phyloP scores from a whole-genome alignment of 2,329 filamentous ascomycete species.

The Clarireedia homoeocarpa region DNA sequence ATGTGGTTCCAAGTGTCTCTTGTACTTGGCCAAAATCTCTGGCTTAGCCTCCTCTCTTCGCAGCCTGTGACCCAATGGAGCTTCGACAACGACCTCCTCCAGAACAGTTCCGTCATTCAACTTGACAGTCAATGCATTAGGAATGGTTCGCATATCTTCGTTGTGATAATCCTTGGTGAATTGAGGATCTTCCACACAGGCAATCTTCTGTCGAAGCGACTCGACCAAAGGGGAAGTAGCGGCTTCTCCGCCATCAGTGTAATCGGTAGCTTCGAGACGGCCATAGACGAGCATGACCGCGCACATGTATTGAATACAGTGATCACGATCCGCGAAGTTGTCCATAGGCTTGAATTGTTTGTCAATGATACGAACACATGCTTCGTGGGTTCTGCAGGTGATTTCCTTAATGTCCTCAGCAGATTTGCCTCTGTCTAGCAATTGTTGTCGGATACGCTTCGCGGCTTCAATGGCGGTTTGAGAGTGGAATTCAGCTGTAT shows the following conservation, averaged over 20 bases:
- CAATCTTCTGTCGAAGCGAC: slow-evolving; percentile 85
- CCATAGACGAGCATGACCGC: slow-evolving; percentile 93
- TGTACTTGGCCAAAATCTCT: slow-evolving; percentile 91
- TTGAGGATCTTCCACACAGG: slow-evolving; percentile 90
- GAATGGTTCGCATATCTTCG: slow-evolving; percentile 87
- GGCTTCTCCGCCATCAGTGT: slow-evolving; percentile 86
- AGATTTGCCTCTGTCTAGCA: slow-evolving; percentile 79
- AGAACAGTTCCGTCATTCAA: slow-evolving; percentile 90
- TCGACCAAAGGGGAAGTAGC: slow-evolving; percentile 86
- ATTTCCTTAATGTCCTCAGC: slow-evolving; percentile 90
- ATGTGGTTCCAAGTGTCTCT: slow-evolving; percentile 82
- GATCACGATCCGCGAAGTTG: slow-evolving; percentile 98
- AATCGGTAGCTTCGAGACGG: slow-evolving; percentile 87
- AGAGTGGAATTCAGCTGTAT: slow-evolving; percentile 85
- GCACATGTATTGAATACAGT: slow-evolving; percentile 99
- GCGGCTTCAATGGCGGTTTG: slow-evolving; percentile 96
- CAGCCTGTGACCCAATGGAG: slow-evolving; percentile 85
- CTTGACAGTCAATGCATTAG: slow-evolving; percentile 91
- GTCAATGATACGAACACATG: slow-evolving; percentile 98
- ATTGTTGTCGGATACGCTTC: slow-evolving; percentile 75
- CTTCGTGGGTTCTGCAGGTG: slow-evolving; percentile 94
- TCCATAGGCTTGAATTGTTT: slow-evolving; percentile 99
- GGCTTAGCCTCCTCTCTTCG: slow-evolving; percentile 96
- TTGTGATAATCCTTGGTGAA: slow-evolving; percentile 96
- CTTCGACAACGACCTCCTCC: slow-evolving; percentile 86